These are phyloP conservation scores for Drechslera avenae DNA, from an alignment of 2,329 filamentous ascomycete genomes.

Conservation along the genomic window DNA sequence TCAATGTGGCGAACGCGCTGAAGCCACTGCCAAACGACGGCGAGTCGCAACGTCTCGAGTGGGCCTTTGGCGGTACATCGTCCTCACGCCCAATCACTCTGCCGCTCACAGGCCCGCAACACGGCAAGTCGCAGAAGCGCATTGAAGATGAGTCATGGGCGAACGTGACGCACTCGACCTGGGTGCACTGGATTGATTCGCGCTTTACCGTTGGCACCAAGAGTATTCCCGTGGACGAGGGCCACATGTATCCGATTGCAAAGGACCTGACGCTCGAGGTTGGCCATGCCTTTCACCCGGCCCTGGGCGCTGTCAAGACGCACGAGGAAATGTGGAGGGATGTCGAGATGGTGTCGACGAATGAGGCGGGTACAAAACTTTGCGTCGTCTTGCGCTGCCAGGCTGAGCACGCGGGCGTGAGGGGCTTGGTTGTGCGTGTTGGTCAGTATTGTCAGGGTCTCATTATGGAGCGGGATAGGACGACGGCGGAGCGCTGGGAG, in stretches of 20 bases:
- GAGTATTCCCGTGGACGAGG: conserved; percentile 56
- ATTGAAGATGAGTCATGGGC: conserved; percentile 1
- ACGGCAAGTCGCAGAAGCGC: not conserved
- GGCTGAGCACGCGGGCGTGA: conserved; percentile 41
- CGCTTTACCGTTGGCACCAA: conserved; percentile 48
- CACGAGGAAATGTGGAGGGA: conserved; percentile 74
- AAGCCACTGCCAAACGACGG: conserved; percentile 24
- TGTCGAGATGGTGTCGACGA: conserved; percentile 38
- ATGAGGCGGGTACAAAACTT: conserved; percentile 14
- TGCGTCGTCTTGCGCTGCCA: conserved; percentile 51
- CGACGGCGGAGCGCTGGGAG: conserved; percentile 63
- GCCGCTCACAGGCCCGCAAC: not conserved
- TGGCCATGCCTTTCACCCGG: conserved; percentile 65
- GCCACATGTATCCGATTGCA: conserved; percentile 58
- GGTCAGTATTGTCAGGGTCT: conserved; percentile 64
- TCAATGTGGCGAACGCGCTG: not conserved
- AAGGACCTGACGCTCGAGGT: conserved; percentile 53
- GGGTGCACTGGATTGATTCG: conserved; percentile 67
- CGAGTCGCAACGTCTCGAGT: conserved; percentile 58
- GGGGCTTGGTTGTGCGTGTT: conserved; percentile 61
- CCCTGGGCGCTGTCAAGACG: conserved; percentile 53
- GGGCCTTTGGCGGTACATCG: conserved; percentile 65
- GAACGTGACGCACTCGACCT: conserved; percentile 47
- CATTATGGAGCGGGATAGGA: conserved; percentile 51
- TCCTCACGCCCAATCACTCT: conserved; percentile 38